Base-by-base conservation (phyloP, 176 grass and related monocot genomes). In the Rhynchospora breviuscula region DNA sequence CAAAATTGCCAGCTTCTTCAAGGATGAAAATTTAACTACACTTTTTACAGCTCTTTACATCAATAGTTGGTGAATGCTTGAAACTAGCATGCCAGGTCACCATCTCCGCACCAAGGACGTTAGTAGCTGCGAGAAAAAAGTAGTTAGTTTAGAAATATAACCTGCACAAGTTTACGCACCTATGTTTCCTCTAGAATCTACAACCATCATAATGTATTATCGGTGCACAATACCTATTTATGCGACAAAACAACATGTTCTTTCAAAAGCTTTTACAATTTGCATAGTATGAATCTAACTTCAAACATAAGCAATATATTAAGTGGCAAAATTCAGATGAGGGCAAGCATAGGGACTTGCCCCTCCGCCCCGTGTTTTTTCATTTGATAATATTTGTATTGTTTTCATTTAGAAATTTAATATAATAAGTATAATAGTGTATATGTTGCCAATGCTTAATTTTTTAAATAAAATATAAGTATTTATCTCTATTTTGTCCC, bases 71-170 rank as follows among this genome's bases (percentile, higher is more conserved):
- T 56, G 73, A 56, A 25, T 8, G 26, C 49, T 33, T 78, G 51
- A 25, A 78, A 78, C 23, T 54, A 19, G 72, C 8, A 5, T 14
- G 11, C 9, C 49, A 69, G 0, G 35, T 93, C 86, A 93, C 95
- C 92, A 94, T 77, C 92, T 93, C 67, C 92, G 83, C 40, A 94
- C 95, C 75, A 98, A 86, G 2, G 90, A 94, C 60, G 90, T 89
- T 61, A 91, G 90, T 66, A 98, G 79, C 95, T 98, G 89, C 40
- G 83, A 56, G 76, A 81, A 79, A 79, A 26, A 8, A 85, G 15
- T 35, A 66, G 21, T 82, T 66, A 67, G 29, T 56, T 78, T 10
- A 78, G 2, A 54, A 17, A 33, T 78, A 3, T 51, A 57, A 56
- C 12, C 31, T 57, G 56, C 73, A 10, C 54, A 13, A 56, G 5